phyloP scores from a whole-genome alignment of 2,329 filamentous ascomycete species.

The Trichoderma pleuroti region DNA sequence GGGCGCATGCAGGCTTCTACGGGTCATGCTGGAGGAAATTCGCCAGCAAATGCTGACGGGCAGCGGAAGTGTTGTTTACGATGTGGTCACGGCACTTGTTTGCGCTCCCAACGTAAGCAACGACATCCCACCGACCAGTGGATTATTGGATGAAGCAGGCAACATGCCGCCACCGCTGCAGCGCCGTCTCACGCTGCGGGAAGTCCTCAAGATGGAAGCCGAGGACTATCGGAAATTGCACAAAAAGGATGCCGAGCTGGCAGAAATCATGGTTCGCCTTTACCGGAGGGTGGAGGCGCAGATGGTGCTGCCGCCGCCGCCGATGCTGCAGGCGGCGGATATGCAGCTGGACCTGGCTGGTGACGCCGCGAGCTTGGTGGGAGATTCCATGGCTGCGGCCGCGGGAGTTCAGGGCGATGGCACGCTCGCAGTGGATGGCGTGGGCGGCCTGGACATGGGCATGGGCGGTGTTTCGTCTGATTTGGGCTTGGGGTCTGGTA shows the following conservation, averaged over 20 bases:
- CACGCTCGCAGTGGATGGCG: constrained; percentile 39
- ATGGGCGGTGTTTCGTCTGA: constrained; percentile 38
- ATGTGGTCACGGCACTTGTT: constrained; percentile 65
- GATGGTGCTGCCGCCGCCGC: constrained; percentile 44
- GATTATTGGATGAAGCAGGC: constrained; percentile 35
- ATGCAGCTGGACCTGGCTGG: constrained; percentile 41
- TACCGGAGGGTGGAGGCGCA: constrained; percentile 64
- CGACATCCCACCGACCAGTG: constrained; percentile 34
- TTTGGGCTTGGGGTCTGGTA: constrained; percentile 37
- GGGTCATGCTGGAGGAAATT: constrained; percentile 64
- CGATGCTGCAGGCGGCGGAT: constrained; percentile 42
- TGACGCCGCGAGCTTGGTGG: constrained; percentile 39
- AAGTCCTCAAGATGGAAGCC: constrained; percentile 55
- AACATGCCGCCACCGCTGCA: constrained; percentile 39
- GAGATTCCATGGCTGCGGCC: constrained; percentile 43
- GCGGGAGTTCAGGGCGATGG: constrained; percentile 39
- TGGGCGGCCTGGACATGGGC: constrained; percentile 46
- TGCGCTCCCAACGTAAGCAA: constrained; percentile 61
- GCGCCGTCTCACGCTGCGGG: constrained; percentile 54
- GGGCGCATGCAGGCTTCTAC: constrained; percentile 58
- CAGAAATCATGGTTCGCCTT: constrained; percentile 61
- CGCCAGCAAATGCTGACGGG: constrained; percentile 58
- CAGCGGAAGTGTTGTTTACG: constrained; percentile 60
- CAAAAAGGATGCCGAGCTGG: constrained; percentile 52
- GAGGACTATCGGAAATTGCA: constrained; percentile 56